These are phyloP conservation scores for Fusarium nurragi DNA, from an alignment of 2,329 filamentous ascomycete species.

Conservation along the genomic window DNA sequence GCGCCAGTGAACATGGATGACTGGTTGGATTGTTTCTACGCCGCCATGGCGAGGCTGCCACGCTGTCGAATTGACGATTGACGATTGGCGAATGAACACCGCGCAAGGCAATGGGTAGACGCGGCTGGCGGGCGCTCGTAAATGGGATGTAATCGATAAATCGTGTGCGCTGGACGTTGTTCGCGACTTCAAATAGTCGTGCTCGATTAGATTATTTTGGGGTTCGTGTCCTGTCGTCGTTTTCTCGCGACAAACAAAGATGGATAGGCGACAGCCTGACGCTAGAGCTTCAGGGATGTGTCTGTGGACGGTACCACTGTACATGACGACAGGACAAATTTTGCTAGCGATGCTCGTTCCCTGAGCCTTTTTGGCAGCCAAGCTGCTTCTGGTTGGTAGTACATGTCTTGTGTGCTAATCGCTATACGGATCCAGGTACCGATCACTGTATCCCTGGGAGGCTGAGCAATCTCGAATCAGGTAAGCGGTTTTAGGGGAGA, in stretches of 20 bases:
- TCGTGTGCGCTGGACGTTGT: conserved; percentile 25
- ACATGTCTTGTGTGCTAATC: background rate
- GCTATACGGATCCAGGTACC: conserved; percentile 19
- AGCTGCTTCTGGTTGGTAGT: conserved; percentile 7
- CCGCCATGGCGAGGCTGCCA: conserved; percentile 46
- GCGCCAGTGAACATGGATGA: conserved; percentile 46
- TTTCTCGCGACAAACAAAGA: conserved; percentile 41
- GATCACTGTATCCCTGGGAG: conserved; percentile 1
- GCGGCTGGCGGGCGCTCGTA: conserved; percentile 3
- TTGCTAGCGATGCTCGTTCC: conserved; percentile 23
- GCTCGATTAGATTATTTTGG: conserved; percentile 26
- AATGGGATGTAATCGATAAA: conserved; percentile 8
- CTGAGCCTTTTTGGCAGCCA: conserved; percentile 7
- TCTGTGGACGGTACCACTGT: conserved; percentile 17
- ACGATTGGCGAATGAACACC: conserved; percentile 31
- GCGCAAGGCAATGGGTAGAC: conserved; percentile 12
- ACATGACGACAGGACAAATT: conserved; percentile 27
- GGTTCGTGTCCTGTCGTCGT: conserved; percentile 39
- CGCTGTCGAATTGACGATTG: conserved; percentile 40
- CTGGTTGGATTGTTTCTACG: conserved; percentile 40
- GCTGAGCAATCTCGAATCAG: conserved; percentile 30
- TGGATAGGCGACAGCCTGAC: conserved; percentile 37
- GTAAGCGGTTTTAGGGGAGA: conserved; percentile 30
- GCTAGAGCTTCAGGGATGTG: conserved; percentile 37
- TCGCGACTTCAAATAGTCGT: conserved; percentile 31